Evolutionary conservation across 1,284 basidiomycete genomes (phyloP).

Genomic region (Flammula alnicola): DNA sequence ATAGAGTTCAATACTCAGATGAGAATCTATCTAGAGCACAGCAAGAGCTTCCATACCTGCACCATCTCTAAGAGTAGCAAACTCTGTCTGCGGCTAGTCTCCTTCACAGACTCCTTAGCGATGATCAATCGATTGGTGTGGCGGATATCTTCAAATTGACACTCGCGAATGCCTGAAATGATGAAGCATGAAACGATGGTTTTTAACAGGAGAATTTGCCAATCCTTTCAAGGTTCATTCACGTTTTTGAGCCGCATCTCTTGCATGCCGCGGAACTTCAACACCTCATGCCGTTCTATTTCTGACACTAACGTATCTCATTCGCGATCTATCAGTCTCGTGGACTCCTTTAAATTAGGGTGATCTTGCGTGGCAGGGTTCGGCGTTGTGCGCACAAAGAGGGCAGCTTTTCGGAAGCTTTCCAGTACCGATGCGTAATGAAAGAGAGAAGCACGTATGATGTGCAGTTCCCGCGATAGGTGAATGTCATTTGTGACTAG

Average conservation of each 20-base stretch:
- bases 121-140: too few species aligned
- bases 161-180: constrained; percentile 46
- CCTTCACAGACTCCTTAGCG: too few species aligned
- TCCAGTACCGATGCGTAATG: constrained; percentile 53
- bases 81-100: too few species aligned
- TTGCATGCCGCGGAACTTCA: constrained; percentile 47
- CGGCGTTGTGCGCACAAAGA: constrained; percentile 46
- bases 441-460: constrained; percentile 55
- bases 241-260: constrained; percentile 53
- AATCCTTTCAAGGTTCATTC: constrained; percentile 54
- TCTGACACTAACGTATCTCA: constrained; percentile 47
- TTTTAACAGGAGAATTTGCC: background rate
- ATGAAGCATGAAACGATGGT: background rate
- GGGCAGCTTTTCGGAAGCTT: constrained; percentile 51
- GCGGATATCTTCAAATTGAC: constrained; percentile 49
- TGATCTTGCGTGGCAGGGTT: constrained; percentile 45
- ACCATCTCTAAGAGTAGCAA: constrained; percentile 33
- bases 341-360: constrained; percentile 19
- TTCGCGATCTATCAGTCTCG: constrained; percentile 36
- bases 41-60: constrained; percentile 26
- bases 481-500: constrained; percentile 40
- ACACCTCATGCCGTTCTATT: constrained; percentile 49
- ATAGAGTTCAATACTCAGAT: too few species aligned
- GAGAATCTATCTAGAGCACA: too few species aligned
- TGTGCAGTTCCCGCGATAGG: constrained; percentile 54